Conservation (phyloP, 179 eudicot species). For the Vitellaria paradoxa region DNA sequence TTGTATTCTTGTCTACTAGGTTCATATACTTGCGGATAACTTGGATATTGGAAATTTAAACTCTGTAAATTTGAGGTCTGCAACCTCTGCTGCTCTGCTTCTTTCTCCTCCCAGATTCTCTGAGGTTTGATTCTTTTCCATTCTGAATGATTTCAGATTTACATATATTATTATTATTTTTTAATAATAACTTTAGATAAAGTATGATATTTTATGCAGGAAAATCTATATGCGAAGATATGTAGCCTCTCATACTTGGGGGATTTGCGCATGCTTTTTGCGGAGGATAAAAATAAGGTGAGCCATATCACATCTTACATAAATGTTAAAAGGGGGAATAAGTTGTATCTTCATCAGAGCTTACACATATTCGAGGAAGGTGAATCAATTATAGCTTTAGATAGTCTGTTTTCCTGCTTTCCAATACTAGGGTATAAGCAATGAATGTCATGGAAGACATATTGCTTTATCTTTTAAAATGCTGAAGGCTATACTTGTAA, state of each 20-base stretch:
- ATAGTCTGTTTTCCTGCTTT: not conserved
- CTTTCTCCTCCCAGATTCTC: constrained; percentile 67
- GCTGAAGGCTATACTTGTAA: not conserved
- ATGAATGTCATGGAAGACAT: not conserved
- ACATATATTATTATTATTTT: not conserved
- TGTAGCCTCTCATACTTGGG: constrained; percentile 94
- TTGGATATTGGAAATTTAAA: constrained; percentile 56
- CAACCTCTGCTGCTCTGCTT: constrained; percentile 84
- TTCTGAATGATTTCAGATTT: not conserved
- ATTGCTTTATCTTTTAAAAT: not conserved
- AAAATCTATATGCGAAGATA: constrained; percentile 77
- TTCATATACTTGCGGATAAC: constrained; percentile 65
- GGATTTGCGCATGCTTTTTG: constrained; percentile 94
- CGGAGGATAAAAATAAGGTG: constrained; percentile 94
- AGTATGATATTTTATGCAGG: constrained; percentile 39
- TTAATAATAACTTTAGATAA: not conserved
- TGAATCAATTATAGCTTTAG: not conserved
- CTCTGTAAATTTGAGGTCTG: constrained; percentile 68
- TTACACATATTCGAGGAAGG: not conserved
- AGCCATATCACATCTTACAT: constrained; percentile 2
- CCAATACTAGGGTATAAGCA: not conserved
- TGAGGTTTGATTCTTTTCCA: constrained; percentile 50
- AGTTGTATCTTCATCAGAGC: constrained; percentile 33
- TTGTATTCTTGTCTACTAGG: constrained; percentile 32
- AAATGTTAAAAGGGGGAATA: constrained; percentile 18